Percentiles rank a stretch among this genome's conserved stretches.
phyloP scores from a whole-genome alignment of 1,284 basidiomycete species.

The Cutaneotrichosporon cutaneum region DNA sequence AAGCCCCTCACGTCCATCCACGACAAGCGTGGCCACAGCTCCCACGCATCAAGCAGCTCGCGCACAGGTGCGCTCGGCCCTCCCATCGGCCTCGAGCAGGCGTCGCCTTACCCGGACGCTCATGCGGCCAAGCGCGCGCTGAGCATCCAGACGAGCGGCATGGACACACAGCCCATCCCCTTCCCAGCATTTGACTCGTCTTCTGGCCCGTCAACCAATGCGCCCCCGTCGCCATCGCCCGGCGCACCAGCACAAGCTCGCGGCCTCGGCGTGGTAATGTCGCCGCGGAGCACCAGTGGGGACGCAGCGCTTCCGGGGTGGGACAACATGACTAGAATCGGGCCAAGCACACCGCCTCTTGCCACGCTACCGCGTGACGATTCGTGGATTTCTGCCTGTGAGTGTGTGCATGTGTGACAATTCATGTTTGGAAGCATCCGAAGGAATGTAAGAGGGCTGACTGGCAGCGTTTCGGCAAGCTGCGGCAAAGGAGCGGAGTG shows the following conservation, averaged over 20 bases:
- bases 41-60: not conserved
- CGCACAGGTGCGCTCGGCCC: not conserved
- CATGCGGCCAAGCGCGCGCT: not conserved
- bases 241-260: not conserved
- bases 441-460: constrained; percentile 14
- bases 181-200: not conserved
- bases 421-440: constrained; percentile 9
- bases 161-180: not conserved
- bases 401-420: constrained; percentile 9
- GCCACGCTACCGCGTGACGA: constrained; percentile 15
- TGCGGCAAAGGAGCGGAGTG: constrained; percentile 10
- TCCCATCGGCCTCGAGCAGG: constrained; percentile 3
- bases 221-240: not conserved
- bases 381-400: constrained; percentile 27
- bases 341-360: constrained; percentile 5
- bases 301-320: not conserved
- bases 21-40: not conserved
- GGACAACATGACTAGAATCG: constrained; percentile 3
- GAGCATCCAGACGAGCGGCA: not conserved
- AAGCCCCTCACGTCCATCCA: not conserved
- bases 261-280: constrained; percentile 5
- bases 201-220: not conserved
- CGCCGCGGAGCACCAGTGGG: not conserved
- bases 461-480: constrained; percentile 18
- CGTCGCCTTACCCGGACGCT: not conserved